These are phyloP conservation scores for Jamesozyma jinghongensis DNA, from an alignment of 805 yeast genomes.

Conservation along the genomic window DNA sequence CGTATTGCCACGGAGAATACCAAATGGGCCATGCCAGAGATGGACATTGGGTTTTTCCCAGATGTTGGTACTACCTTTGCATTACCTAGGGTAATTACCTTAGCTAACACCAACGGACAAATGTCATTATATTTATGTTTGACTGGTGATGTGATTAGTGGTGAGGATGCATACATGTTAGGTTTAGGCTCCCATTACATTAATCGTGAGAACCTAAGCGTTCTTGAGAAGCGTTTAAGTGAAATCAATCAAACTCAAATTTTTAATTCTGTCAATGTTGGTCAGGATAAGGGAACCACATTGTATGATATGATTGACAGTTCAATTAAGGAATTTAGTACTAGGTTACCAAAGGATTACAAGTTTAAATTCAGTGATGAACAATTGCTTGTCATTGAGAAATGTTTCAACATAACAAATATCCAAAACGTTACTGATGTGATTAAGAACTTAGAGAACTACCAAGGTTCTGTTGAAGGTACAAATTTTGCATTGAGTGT, in stretches of 20 bases:
- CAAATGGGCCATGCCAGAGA: conserved; percentile 94
- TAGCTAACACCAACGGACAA: conserved; percentile 47
- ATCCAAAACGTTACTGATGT: conserved; percentile 42
- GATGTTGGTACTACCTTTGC: conserved; percentile 94
- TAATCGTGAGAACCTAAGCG: conserved; percentile 52
- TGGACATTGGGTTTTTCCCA: conserved; percentile 91
- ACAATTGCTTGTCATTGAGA: conserved; percentile 57
- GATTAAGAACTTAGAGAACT: conserved; percentile 40
- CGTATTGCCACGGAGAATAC: conserved; percentile 90
- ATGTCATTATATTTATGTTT: conserved; percentile 79
- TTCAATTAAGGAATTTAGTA: conserved; percentile 68
- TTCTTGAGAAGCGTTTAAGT: conserved; percentile 55
- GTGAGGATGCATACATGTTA: conserved; percentile 69
- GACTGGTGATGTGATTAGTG: conserved; percentile 72
- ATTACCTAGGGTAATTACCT: conserved; percentile 52
- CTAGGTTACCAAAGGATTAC: conserved; percentile 54
- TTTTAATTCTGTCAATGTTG: neutral
- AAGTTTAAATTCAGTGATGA: conserved; percentile 47
- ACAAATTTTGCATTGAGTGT: conserved; percentile 59
- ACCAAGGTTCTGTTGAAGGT: conserved; percentile 43
- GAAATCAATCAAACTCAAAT: conserved; percentile 36
- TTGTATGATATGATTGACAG: conserved; percentile 43
- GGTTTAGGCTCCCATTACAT: conserved; percentile 92
- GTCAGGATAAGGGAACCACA: conserved; percentile 13
- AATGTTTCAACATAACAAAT: conserved; percentile 46